Percentiles rank a stretch among this genome's conserved stretches.
Evolutionary conservation across 1,284 basidiomycete species (phyloP).

Genomic region (Hemileia vastatrix): DNA sequence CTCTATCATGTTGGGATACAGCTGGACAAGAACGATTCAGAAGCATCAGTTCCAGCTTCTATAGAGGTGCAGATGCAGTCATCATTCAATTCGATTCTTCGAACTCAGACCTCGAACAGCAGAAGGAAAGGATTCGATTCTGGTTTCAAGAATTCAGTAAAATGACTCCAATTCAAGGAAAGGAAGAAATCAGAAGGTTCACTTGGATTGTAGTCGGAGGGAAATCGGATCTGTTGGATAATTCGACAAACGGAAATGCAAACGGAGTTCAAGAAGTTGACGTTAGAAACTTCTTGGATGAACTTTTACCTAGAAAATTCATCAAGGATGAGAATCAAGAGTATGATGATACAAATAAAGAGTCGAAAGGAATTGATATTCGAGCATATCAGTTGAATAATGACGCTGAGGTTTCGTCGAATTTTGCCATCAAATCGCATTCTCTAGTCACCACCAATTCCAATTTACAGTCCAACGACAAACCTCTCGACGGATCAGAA

Average conservation of each 20-base stretch:
- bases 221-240: background rate
- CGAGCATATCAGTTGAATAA: too few species aligned
- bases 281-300: background rate
- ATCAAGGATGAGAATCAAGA: background rate
- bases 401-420: too few species aligned
- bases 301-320: background rate
- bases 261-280: background rate
- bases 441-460: too few species aligned
- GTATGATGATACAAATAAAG: too few species aligned
- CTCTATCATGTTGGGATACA: too few species aligned
- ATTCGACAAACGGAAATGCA: background rate
- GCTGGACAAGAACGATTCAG: too few species aligned
- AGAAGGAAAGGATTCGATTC: constrained; percentile 16
- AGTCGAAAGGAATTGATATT: background rate
- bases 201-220: constrained; percentile 28
- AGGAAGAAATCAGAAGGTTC: constrained; percentile 29
- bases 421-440: too few species aligned
- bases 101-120: constrained; percentile 1
- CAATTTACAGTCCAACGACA: too few species aligned
- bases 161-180: constrained; percentile 27
- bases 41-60: too few species aligned
- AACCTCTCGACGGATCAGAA: too few species aligned
- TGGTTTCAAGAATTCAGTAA: constrained; percentile 35
- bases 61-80: too few species aligned
- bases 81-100: constrained; percentile 30